Evolutionary conservation across 1,284 basidiomycete species (phyloP), one percentile per base, ranked within the genome.

Genomic region (Laetiporus sulphureus): DNA sequence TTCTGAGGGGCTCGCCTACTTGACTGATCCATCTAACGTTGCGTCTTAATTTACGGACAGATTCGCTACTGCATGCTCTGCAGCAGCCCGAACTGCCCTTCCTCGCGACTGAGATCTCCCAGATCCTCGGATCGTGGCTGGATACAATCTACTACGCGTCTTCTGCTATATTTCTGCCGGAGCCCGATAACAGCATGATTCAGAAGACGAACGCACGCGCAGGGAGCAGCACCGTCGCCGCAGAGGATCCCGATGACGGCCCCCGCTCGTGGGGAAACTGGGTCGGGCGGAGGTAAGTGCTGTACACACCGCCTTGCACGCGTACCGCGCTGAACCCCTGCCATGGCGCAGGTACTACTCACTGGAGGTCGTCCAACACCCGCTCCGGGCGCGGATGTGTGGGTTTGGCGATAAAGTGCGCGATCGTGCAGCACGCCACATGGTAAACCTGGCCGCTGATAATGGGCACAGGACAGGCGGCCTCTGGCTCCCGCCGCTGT

Each of bases 321-420:
- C 37, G 35, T 48, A 44, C 25, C 41, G 47, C 46, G 32, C 20
- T 25, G 25, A 24, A 39, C 19, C 22, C 42, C 19, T 41, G 19
- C 3, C 21, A 25, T 16, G 21, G 21, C 11, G 10, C 58, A 91
- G 90, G 57, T 71, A 83, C 54, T 93, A 91, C 61, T 77, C 82
- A 10, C 73, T 94, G 30, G 80, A 88, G 52, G 78, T 93, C 50
- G 76, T 89, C 4, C 91, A 95, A 59, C 79, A 94, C 54, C 91
- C 91, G 25, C 64, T 90, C 36, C 76, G 91, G 33, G 91, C 91
- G 27, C 78, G 91, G 52, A 93, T 93, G 79, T 94, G 91, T 63
- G 91, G 91, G 3, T 93, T 94, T 63, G 91, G 91, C 40, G 91
- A 94, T 69, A 94, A 93, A 72, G 91, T 91, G 48, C 34, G 25